Conservation (phyloP, 345 rosid genomes). For the Psidium friedrichsthalianum region DNA sequence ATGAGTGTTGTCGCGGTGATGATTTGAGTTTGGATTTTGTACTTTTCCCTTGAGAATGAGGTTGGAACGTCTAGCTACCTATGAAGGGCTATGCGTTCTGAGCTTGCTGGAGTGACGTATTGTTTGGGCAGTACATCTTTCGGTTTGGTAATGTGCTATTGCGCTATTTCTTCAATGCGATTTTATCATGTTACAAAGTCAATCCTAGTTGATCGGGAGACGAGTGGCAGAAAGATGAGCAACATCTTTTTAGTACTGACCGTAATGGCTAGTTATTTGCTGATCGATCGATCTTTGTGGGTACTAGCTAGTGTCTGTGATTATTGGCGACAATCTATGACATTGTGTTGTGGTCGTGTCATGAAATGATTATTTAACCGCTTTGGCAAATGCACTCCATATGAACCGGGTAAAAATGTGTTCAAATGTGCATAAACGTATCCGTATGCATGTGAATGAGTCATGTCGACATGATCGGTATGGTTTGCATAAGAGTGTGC, state of each 20-base stretch:
- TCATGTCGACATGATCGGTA: background rate
- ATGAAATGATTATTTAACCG: background rate
- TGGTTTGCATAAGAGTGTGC: background rate
- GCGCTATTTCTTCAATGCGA: background rate
- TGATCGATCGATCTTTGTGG: background rate
- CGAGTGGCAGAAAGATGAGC: background rate
- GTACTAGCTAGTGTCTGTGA: background rate
- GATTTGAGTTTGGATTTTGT: background rate
- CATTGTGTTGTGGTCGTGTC: background rate
- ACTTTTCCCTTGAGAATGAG: background rate
- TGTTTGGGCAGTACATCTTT: background rate
- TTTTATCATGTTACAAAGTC: background rate
- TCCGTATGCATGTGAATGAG: background rate
- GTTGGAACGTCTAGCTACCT: background rate
- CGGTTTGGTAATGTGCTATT: background rate
- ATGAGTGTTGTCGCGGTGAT: background rate
- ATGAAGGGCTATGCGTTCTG: background rate
- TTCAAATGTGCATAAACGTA: background rate
- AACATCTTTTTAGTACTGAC: background rate
- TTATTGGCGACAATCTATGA: background rate
- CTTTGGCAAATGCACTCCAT: background rate
- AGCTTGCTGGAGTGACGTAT: background rate
- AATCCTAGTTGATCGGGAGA: background rate
- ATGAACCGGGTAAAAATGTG: background rate
- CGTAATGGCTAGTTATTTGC: background rate